Evolutionary conservation across 352 stramenopile species (phyloP), one percentile per base, ranked within the genome.

Genomic region (Phytophthora kernoviae): DNA sequence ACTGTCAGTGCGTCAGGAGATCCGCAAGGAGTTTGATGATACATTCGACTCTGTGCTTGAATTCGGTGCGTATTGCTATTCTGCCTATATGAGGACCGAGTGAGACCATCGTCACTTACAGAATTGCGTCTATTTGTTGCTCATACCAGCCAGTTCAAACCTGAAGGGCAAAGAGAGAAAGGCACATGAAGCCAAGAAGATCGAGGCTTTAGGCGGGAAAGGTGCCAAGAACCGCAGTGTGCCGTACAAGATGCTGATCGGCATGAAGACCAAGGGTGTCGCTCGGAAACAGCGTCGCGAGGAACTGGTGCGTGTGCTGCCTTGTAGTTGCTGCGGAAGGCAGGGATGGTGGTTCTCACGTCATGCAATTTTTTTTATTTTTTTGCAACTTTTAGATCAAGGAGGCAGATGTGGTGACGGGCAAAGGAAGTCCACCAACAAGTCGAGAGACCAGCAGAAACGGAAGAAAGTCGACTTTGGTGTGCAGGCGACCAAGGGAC

Each of bases 121-220:
- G 49, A 7, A 34, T 36, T 57, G 45, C 9, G 20, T 45, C 20
- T 42, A 18, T 30, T 32, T 41, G 32, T 17, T 61, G 43, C 18
- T 44, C 24, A 20, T 7, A 44, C 45, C 49, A 88, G 83, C 77
- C 14, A 69, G 52, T 12, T 63, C 73, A 6, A 88, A 73, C 26
- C 47, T 91, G 10, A 90, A 85, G 62, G 83, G 83, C 10, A 94
- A 91, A 45, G 85, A 94, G 51, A 92, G 91, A 71, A 91, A 90
- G 48, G 62, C 73, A 45, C 60, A 83, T 41, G 82, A 94, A 8
- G 66, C 74, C n/a, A 87, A 88, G 65, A 81, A 82, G 45, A 79
- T 94, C 65, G 81, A 90, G 44, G 65, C 73, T 26, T 62, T 94
- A 4, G 82, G 84, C 8, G 84, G 84, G 4, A 88, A 87, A 58